Base-by-base conservation (phyloP, 148 eudicot species). In the Heliosperma pusillum region DNA sequence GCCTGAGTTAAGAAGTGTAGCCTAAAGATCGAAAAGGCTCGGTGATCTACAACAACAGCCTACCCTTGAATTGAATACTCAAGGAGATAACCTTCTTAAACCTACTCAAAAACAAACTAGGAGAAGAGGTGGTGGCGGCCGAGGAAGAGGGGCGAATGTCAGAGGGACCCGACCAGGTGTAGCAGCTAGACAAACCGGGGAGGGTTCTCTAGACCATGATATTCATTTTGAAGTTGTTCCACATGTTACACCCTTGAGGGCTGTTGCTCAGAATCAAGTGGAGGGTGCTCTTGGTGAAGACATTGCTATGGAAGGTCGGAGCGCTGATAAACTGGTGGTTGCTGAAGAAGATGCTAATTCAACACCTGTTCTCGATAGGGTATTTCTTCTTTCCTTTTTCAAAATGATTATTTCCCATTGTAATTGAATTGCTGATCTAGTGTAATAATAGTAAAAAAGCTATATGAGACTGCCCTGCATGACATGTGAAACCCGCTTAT, bases 1-100 rank as follows among this genome's bases (percentile, higher is more conserved):
- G 98, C 98, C 98, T 78, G 97, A 93, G 87, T 86, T 93, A 92
- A 89, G 97, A 80, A 93, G 98, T 80, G 94, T 94, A 89, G 97
- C 98, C 53, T 83, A 97, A 83, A 89, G 97, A 88, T 93, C 97
- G 61, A 93, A 91, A 88, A 86, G 98, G 83, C 83, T 93, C 67
- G 91, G 93, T 83, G 98, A 93, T 83, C 92, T 89, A 78, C 98
- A 93, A 81, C 85, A 79, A 82, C 87, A 79, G 81, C 87, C 94
- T 86, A 82, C 88, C 71, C 86, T 88, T 81, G 90, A 89, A 80
- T 85, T 86, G 68, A 83, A 82, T 82, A 85, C 80, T 47, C 93
- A 87, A 80, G 85, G 77, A 15, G 97, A 88, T 55, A 89, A 88
- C 75, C 77, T 77, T 57, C 64, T 78, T 58, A 79, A 84, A 62